Evolutionary conservation across 1,284 basidiomycete genomes (phyloP), one percentile per base, ranked within the genome.

Genomic region (Tremellales sp.): DNA sequence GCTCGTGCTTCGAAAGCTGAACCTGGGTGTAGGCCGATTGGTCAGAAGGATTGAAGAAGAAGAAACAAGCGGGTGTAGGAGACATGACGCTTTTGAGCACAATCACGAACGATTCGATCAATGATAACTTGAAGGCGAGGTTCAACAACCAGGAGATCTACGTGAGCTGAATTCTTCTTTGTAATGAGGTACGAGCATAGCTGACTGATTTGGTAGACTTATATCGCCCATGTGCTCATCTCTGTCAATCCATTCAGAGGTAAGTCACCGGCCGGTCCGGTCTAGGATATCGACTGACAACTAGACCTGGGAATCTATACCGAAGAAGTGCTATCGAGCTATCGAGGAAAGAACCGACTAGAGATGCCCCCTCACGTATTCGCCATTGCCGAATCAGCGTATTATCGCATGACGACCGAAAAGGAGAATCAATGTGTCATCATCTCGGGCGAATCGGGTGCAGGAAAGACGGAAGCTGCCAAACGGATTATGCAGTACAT

Each of bases 401-500:
- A 97, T 79, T 98, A 98, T 79, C 92, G 96, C 74, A 98, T 99
- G 96, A 93, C 90, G 58, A 90, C 92, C 25, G 97, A 99, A 77
- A 87, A 94, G 73, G 94, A 98, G 76, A 99, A 98, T 72, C 96
- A 99, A 78, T 98, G 96, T 74, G 94, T 99, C 50, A 99, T 99
- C 76, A 99, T 99, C 67, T 94, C 94, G 8, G 96, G 96, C 53
- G 96, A 99, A 78, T 96, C 91, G 11, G 93, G 93, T 49, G 92
- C 92, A 10, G 93, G 92, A 45, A 96, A 97, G 80, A 97, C 92
- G 6, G 93, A 97, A 73, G 92, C 92, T 8, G 93, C 93, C 22
- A 97, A 97, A 73, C 84, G 92, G 50, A 98, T 99, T 75, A 99
- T 99, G 96, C 93, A 98, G 75, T 99, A 98, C 72, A 97, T 98